Evolutionary conservation across 73 alveolate genomes (phyloP).

Genomic region (Diophrys appendiculata): DNA sequence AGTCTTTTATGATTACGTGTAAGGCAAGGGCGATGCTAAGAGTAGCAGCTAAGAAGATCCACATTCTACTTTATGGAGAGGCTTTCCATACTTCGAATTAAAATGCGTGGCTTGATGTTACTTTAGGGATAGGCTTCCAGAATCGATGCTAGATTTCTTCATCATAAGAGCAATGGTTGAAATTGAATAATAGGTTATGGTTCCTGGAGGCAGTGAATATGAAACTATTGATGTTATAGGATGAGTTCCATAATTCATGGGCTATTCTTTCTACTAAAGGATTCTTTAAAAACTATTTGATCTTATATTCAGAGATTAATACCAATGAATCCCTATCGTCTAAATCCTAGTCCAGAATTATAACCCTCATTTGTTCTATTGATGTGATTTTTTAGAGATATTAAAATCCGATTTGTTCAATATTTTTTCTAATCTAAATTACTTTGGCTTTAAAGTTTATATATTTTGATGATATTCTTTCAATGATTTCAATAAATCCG

Average conservation of each 20-base stretch:
- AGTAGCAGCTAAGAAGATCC: background rate
- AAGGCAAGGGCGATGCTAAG: background rate
- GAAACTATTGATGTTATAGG: conserved; percentile 42
- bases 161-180: conserved; percentile 41
- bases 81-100: conserved; percentile 13
- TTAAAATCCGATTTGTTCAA: conserved; percentile 5
- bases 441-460: conserved; percentile 28
- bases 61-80: conserved; percentile 10
- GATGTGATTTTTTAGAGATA: conserved; percentile 31
- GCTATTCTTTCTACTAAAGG: conserved; percentile 46
- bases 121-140: conserved; percentile 15
- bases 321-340: conserved; percentile 59
- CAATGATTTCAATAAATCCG: conserved; percentile 48
- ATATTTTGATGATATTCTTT: conserved; percentile 18
- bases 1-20: background rate
- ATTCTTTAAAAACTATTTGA: conserved; percentile 32
- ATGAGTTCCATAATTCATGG: conserved; percentile 43
- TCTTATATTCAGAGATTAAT: conserved; percentile 46
- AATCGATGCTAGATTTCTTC: conserved; percentile 48
- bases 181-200: conserved; percentile 55
- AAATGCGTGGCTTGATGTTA: conserved; percentile 12
- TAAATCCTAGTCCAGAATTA: conserved; percentile 50
- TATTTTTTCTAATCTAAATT: conserved; percentile 13
- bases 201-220: conserved; percentile 40
- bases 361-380: conserved; percentile 46